Evolutionary conservation across 176 grass and related monocot genomes (phyloP), one percentile per base, ranked within the genome.

Genomic region (Zoysia pacifica): DNA sequence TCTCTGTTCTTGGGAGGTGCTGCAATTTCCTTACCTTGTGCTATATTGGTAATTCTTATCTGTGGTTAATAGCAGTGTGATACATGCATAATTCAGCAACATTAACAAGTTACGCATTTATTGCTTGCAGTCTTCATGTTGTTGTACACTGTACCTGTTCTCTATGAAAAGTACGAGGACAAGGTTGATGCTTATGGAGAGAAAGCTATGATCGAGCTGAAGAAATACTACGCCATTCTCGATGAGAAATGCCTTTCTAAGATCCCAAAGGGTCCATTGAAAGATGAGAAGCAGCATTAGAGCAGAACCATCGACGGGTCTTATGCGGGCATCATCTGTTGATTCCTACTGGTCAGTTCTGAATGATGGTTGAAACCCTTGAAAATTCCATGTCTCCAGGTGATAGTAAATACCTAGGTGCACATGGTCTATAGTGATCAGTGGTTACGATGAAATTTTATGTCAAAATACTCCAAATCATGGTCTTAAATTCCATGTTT

Each of bases 161-260:
- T 97, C 67, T 97, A 97, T 9, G 95, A 97, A 53, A 97, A 94
- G 78, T 83, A 97, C 1, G 95, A 97, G 71, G 95, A 94, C 64
- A 94, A 93, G 75, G 67, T 97, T 15, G 95, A 97, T 70, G 50
- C 73, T 15, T 87, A 88, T 85, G 90, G 87, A 47, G 92, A 97
- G 85, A 97, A 91, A 78, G 91, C 87, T 48, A 77, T 82, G 70
- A 54, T 89, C 18, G 83, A 92, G 69, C 75, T 88, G 65, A 94
- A 89, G 90, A 94, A 94, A 76, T 85, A 93, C 38, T 97, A 92
- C 6, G 77, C 77, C n/a, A 91, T 92, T 39, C 42, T 92, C 3
- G 79, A 97, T 49, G 95, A 91, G 44, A 97, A 97, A 69, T 97
- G 83, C 19, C 78, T 97, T 37, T 90, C 91, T 50, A 97, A 97